Evolutionary conservation across 2,329 filamentous ascomycete genomes (phyloP).

Genomic region (Ciborinia camelliae): DNA sequence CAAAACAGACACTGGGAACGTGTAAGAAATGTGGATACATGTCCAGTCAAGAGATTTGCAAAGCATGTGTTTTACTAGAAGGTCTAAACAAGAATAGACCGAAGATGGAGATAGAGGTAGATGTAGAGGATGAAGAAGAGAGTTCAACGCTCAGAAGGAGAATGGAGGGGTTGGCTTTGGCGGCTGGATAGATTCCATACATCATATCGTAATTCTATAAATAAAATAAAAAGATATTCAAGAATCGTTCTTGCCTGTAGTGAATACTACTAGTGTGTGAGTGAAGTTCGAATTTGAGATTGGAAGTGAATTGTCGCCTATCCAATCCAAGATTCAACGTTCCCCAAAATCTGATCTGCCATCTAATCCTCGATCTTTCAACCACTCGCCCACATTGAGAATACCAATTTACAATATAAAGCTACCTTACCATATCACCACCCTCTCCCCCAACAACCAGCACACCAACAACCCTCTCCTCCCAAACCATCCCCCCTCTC

Average conservation of each 20-base stretch:
- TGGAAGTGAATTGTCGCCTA: not conserved
- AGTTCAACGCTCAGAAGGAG: conserved; percentile 49
- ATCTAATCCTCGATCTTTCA: not conserved
- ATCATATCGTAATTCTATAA: conserved; percentile 7
- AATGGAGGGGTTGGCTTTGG: conserved; percentile 47
- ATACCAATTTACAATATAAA: not conserved
- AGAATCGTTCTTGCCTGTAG: not conserved
- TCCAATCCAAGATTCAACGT: too few species aligned
- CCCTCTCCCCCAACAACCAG: not conserved
- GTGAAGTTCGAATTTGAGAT: not conserved
- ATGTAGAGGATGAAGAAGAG: conserved; percentile 44
- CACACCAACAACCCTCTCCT: not conserved
- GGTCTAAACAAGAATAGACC: conserved; percentile 78
- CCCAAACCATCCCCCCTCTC: not conserved
- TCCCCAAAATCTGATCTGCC: not conserved
- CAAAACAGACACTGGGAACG: conserved; percentile 73
- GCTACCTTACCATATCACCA: not conserved
- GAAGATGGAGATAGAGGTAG: conserved; percentile 50
- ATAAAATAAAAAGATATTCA: conserved; percentile 3
- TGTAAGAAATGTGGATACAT: conserved; percentile 92
- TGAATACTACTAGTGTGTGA: not conserved
- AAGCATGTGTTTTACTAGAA: conserved; percentile 87
- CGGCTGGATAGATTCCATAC: conserved; percentile 32
- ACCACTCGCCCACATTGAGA: not conserved
- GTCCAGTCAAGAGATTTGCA: conserved; percentile 89